Percentiles rank a stretch among this genome's conserved stretches.
Evolutionary conservation across 257 asterid species (phyloP).

Genomic region (Eucommia ulmoides): DNA sequence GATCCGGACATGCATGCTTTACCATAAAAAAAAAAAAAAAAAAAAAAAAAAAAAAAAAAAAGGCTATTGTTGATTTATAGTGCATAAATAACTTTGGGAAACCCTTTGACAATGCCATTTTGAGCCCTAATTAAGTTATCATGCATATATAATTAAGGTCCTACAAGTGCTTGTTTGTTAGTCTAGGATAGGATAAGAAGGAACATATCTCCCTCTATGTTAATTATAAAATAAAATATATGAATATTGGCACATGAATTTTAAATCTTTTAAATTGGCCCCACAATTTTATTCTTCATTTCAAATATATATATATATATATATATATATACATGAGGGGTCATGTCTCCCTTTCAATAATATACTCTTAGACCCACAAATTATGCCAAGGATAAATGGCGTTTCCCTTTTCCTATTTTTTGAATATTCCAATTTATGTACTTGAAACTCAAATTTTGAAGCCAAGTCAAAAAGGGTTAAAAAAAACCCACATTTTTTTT

Average conservation of each 20-base stretch:
- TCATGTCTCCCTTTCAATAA: constrained; percentile 23
- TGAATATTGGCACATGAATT: constrained; percentile 32
- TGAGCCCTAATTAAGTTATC: constrained; percentile 7
- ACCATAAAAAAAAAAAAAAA: no score
- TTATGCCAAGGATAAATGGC: constrained; percentile 26
- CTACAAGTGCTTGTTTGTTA: constrained; percentile 6
- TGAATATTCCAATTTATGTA: constrained; percentile 53
- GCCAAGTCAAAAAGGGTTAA: constrained; percentile 23
- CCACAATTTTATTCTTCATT: constrained; percentile 27
- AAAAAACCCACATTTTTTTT: not conserved
- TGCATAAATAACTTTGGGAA: not conserved
- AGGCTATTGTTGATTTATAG: no score
- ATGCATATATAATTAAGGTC: not conserved
- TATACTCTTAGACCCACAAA: constrained; percentile 22
- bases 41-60: no score
- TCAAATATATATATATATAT: no score
- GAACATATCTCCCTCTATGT: constrained; percentile 8
- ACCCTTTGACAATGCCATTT: constrained; percentile 7
- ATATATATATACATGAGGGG: constrained; percentile 13
- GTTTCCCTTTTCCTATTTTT: constrained; percentile 39
- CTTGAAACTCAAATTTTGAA: constrained; percentile 36
- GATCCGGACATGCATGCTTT: no score
- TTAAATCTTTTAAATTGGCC: constrained; percentile 20
- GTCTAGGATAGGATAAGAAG: constrained; percentile 14
- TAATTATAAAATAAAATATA: no score